Evolutionary conservation across 306 rosid species (phyloP).

Genomic region (Trichosanthes cucumerina): DNA sequence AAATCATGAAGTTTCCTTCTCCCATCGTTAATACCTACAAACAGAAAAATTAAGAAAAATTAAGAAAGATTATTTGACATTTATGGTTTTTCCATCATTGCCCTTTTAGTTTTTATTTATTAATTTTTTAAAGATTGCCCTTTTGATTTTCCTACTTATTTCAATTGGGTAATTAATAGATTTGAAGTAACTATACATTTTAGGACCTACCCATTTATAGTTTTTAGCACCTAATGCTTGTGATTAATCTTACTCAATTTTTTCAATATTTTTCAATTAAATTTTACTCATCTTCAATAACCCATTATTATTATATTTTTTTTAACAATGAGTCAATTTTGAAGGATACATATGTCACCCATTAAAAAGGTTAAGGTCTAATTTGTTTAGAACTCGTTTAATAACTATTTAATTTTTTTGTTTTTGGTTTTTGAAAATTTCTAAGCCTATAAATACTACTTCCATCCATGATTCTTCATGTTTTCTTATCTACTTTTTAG

Average conservation of each 20-base stretch:
- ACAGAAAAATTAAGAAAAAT: conserved; percentile 3
- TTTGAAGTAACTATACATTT: not conserved
- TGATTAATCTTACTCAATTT: not conserved
- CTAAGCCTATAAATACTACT: too few relatives aligned
- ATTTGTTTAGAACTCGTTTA: too few relatives aligned
- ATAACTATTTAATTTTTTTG: too few relatives aligned
- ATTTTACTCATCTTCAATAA: not conserved
- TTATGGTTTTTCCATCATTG: not conserved
- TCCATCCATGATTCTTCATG: too few relatives aligned
- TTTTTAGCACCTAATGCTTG: not conserved
- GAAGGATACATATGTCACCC: not conserved
- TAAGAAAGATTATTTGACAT: not conserved
- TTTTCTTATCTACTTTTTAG: too few relatives aligned
- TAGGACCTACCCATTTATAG: not conserved
- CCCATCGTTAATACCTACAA: not conserved
- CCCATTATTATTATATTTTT: not conserved
- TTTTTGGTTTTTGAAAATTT: too few relatives aligned
- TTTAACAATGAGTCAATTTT: not conserved
- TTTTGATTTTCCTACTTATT: not conserved
- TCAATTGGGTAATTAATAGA: not conserved
- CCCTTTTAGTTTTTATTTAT: not conserved
- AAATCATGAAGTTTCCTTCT: not conserved
- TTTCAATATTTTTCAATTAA: not conserved
- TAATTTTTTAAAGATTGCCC: not conserved
- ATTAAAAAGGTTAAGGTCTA: too few relatives aligned